Percentiles rank a stretch among this genome's conserved stretches.
Evolutionary conservation across 176 grass and related monocot species (phyloP).

Genomic region (Carex scoparia): DNA sequence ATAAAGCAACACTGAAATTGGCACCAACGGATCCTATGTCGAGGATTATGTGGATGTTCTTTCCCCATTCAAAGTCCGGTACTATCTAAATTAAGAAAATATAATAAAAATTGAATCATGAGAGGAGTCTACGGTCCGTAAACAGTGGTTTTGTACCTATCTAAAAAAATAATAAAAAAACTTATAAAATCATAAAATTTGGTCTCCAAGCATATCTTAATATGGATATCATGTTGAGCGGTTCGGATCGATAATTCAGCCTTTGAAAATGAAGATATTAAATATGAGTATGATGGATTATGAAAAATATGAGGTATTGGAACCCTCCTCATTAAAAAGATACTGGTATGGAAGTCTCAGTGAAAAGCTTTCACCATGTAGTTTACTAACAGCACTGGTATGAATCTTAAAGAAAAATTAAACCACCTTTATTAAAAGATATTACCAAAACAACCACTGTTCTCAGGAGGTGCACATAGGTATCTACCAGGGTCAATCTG

Average conservation of each 20-base stretch:
- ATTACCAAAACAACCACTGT: background rate
- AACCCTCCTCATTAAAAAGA: background rate
- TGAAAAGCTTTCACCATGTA: background rate
- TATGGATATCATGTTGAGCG: too few species aligned
- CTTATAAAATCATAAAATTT: too few species aligned
- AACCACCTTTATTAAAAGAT: background rate
- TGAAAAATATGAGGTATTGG: too few species aligned
- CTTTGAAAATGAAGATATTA: too few species aligned
- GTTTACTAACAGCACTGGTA: background rate
- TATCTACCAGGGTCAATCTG: background rate
- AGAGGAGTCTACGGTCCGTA: too few species aligned
- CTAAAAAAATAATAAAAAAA: too few species aligned
- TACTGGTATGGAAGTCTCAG: background rate
- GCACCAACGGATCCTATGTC: slow-evolving; percentile 75
- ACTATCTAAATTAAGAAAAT: slow-evolving; percentile 63
- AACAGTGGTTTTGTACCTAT: too few species aligned
- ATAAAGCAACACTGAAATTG: slow-evolving; percentile 59
- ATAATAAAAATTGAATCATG: background rate
- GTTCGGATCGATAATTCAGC: too few species aligned
- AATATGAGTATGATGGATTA: too few species aligned
- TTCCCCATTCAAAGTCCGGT: slow-evolving; percentile 96
- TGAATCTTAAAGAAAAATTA: background rate
- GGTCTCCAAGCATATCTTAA: too few species aligned
- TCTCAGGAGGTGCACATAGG: background rate
- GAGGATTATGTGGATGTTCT: slow-evolving; percentile 79